Percentiles rank a stretch among this genome's conserved stretches.
Evolutionary conservation across 106 monocot species (phyloP).

Genomic region (Dactylorhiza incarnata): DNA sequence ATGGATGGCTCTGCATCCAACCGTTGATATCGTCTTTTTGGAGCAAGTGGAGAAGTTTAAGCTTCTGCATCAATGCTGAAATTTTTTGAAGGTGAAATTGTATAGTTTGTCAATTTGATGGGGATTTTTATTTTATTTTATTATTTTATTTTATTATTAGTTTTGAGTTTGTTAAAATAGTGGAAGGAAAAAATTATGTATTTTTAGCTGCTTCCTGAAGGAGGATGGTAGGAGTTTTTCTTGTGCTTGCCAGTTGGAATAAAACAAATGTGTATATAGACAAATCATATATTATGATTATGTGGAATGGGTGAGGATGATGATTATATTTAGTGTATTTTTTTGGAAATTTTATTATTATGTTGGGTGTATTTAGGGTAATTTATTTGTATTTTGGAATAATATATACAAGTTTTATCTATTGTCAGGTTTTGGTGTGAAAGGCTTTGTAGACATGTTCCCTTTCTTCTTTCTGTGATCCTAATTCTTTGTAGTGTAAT

Average conservation of each 20-base stretch:
- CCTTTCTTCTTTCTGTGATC: too few relatives aligned
- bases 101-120: neutral
- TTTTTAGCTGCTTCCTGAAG: neutral
- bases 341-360: too few relatives aligned
- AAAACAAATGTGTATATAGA: neutral
- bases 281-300: slow-evolving; percentile 1
- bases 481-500: too few relatives aligned
- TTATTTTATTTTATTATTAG: neutral
- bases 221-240: neutral
- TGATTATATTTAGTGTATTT: neutral
- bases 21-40: too few relatives aligned
- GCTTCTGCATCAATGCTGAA: neutral
- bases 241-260: neutral
- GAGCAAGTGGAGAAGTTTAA: neutral
- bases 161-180: neutral
- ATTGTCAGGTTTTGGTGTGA: too few relatives aligned
- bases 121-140: neutral
- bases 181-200: neutral
- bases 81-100: neutral
- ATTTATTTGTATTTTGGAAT: too few relatives aligned
- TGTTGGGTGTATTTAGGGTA: too few relatives aligned
- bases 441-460: too few relatives aligned
- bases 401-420: too few relatives aligned
- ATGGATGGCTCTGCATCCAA: too few relatives aligned
- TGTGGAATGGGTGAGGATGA: neutral